These are phyloP conservation scores for Backusella tarrabulga DNA, from an alignment of 192 early-diverging fungal species.

Conservation along the genomic window DNA sequence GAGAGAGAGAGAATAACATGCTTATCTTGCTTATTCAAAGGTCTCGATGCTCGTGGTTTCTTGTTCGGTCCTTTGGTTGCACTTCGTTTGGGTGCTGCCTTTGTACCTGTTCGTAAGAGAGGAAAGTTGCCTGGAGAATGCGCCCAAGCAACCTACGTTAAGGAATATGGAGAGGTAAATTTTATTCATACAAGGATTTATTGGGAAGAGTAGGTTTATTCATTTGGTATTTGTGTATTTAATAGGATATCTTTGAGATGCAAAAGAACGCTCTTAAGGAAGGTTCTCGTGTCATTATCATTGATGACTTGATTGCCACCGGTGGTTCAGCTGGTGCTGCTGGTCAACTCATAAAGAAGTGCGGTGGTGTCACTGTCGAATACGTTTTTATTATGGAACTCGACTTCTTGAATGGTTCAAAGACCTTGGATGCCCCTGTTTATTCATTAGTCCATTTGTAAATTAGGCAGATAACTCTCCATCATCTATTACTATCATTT, in stretches of 20 bases:
- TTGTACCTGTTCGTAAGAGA: constrained; percentile 94
- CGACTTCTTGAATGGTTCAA: constrained; percentile 77
- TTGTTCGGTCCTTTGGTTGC: constrained; percentile 93
- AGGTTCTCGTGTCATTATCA: constrained; percentile 84
- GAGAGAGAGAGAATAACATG: background rate
- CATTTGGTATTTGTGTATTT: background rate
- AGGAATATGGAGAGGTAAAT: constrained; percentile 90
- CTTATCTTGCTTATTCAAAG: constrained; percentile 26
- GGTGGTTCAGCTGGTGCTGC: constrained; percentile 43
- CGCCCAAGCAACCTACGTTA: constrained; percentile 72
- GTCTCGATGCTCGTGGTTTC: constrained; percentile 97
- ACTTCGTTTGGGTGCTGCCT: constrained; percentile 79
- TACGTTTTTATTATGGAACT: constrained; percentile 95
- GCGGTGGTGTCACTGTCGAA: constrained; percentile 72
- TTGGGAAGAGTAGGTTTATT: background rate
- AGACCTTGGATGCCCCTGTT: constrained; percentile 77
- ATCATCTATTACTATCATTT: background rate
- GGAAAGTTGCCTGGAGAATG: constrained; percentile 92
- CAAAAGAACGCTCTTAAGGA: constrained; percentile 73
- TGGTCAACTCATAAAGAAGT: constrained; percentile 70
- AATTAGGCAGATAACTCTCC: background rate
- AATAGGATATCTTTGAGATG: constrained; percentile 91
- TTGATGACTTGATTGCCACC: constrained; percentile 97
- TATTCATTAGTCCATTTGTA: constrained; percentile 80
- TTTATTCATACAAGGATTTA: background rate